Conservation (phyloP, 345 rosid genomes). For the Hibiscus mutabilis region DNA sequence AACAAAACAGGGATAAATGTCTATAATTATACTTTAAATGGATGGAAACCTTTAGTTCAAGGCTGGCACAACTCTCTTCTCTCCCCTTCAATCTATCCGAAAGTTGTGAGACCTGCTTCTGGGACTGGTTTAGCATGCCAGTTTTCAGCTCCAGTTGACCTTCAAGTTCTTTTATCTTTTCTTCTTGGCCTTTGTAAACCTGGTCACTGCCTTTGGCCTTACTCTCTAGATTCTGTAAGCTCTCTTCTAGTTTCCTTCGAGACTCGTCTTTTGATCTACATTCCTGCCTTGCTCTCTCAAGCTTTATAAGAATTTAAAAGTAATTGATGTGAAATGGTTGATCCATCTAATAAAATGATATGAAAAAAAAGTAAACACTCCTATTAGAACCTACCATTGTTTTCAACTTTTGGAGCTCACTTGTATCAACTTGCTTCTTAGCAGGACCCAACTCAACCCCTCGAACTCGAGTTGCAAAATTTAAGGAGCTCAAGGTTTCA, state of each 20-base stretch:
- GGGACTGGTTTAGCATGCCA: constrained; percentile 21
- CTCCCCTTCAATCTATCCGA: constrained; percentile 57
- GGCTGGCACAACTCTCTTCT: constrained; percentile 60
- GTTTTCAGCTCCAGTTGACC: constrained; percentile 50
- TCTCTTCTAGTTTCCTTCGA: constrained; percentile 70
- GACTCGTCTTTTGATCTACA: constrained; percentile 73
- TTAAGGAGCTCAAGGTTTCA: constrained; percentile 81
- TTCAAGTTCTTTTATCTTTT: constrained; percentile 84
- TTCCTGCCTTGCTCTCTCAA: constrained; percentile 79
- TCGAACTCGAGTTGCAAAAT: constrained; percentile 87
- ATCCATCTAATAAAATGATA: background rate
- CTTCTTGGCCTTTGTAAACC: constrained; percentile 48
- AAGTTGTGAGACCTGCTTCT: constrained; percentile 36
- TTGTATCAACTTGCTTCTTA: constrained; percentile 67
- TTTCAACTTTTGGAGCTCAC: constrained; percentile 79
- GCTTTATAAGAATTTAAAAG: constrained; percentile 28
- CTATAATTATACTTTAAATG: background rate
- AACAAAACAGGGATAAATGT: background rate
- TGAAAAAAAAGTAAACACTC: background rate
- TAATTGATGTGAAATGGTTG: constrained; percentile 6
- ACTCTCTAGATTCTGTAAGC: constrained; percentile 57
- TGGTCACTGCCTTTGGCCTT: constrained; percentile 67
- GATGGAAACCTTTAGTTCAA: constrained; percentile 66
- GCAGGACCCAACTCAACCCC: constrained; percentile 86
- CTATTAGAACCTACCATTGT: constrained; percentile 41